A percentile compares a stretch with the other conserved stretches of the same genome.
Evolutionary conservation across 1,284 basidiomycete species (phyloP).

Genomic region (Sphaerobolus stellatus): DNA sequence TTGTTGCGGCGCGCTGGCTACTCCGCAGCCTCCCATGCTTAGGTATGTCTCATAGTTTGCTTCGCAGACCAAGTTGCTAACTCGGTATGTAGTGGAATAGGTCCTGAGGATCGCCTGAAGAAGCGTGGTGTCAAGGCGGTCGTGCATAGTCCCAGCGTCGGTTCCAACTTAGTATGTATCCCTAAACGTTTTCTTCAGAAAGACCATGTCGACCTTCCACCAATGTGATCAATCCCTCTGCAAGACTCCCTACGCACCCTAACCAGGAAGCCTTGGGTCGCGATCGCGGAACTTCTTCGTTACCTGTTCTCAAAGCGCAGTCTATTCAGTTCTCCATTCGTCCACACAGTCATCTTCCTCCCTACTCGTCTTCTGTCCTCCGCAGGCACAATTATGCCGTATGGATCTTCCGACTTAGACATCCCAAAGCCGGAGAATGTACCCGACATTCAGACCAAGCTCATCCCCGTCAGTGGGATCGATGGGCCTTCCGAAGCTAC

Average conservation of each 20-base stretch:
- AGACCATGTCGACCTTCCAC: constrained; percentile 30
- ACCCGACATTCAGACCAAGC: constrained; percentile 31
- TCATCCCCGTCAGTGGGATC: constrained; percentile 12
- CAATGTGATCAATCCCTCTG: constrained; percentile 24
- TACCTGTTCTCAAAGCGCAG: background rate
- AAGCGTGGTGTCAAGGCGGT: background rate
- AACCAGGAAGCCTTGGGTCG: constrained; percentile 4
- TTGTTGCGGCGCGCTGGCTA: background rate
- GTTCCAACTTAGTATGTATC: background rate
- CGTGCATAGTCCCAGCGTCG: background rate
- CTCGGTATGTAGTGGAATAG: background rate
- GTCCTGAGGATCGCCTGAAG: background rate
- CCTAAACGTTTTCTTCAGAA: constrained; percentile 31
- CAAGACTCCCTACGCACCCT: constrained; percentile 26
- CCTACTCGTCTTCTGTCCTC: background rate
- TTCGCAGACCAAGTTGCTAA: background rate
- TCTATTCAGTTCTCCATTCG: background rate
- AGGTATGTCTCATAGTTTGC: background rate
- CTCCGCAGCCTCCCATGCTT: background rate
- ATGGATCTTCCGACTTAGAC: background rate
- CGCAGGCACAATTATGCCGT: background rate
- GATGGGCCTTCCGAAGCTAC: background rate
- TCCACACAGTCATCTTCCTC: background rate
- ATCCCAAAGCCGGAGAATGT: constrained; percentile 17
- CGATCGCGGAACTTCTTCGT: background rate